Evolutionary conservation across 164 flowering plant genomes (phyloP), one percentile per base, ranked within the genome.

Genomic region (Malania oleifera): DNA sequence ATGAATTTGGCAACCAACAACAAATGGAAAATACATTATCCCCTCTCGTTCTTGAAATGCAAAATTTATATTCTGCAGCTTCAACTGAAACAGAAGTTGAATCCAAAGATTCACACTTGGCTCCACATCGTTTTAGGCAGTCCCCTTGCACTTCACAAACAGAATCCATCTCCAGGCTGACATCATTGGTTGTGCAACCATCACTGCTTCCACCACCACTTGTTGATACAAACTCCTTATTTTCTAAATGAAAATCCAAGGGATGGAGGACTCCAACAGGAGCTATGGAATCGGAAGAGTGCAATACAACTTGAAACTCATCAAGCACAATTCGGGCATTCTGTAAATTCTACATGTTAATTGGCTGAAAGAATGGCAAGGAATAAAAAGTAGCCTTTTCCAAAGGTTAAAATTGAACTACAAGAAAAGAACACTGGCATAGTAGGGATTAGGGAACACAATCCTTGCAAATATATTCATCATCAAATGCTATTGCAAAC

Each of bases 181-280:
- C 12, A 65, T 62, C 73, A 50, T 52, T 28, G 22, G 10, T 31
- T 27, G 19, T 31, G 38, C 37, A 3, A 31, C 38, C 23, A n/a
- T 50, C 19, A 23, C 51, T 57, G n/a, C 6, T 53, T 52, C 41
- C 49, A 61, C 38, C 37, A 52, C 40, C 56, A 58, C 68, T 72
- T 47, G 63, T 51, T 37, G 17, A 28, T 22, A 63, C 27, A 7
- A 53, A 64, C 29, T 23, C 59, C 78, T 93, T 93, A 8, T 61
- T 60, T 67, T 87, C 90, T 72, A 87, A 72, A 73, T 88, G 97
- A 73, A 86, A 93, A 44, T 77, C 70, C 64, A 76, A 48, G n/a
- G 98, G 98, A 73, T 93, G 98, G 49, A 93, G 86, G 44, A 93
- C 74, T 22, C 89, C 98, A 45, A 85, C 96, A 26, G 98, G 87